phyloP scores from a whole-genome alignment of 75 land plant genomes.

The Cunninghamia lanceolata region DNA sequence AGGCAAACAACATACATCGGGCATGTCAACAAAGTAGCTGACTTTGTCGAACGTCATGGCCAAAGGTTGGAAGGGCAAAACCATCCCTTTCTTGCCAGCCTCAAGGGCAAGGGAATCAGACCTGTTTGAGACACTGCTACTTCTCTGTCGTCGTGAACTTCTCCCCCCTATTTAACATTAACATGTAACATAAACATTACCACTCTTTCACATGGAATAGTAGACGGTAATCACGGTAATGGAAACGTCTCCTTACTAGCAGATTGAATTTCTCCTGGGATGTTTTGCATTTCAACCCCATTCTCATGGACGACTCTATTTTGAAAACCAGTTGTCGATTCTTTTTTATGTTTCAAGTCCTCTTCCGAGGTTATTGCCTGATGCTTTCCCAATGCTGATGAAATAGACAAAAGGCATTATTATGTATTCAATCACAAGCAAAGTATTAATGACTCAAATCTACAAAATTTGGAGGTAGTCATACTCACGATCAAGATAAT shows the following conservation, averaged over 20 bases:
- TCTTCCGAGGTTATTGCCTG: conserved; percentile 63
- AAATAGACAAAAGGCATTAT: neutral
- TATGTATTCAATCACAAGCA: neutral
- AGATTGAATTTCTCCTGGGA: conserved; percentile 3
- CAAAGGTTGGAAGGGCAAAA: conserved; percentile 73
- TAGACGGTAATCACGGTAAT: neutral
- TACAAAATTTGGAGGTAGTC: too few species aligned
- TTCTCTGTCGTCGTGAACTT: neutral
- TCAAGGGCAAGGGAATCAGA: neutral
- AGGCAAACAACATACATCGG: neutral
- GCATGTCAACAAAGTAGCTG: conserved; percentile 82
- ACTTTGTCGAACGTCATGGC: conserved; percentile 67
- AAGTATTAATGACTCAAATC: too few species aligned
- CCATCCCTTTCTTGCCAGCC: conserved; percentile 55
- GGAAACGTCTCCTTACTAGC: conserved; percentile 9
- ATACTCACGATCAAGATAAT: too few species aligned
- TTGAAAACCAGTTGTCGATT: conserved; percentile 8
- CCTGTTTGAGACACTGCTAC: neutral
- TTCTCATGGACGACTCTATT: neutral
- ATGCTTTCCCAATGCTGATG: conserved; percentile 66
- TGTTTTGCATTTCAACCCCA: conserved; percentile 21
- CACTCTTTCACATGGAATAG: neutral
- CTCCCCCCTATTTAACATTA: neutral
- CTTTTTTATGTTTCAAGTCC: conserved; percentile 33
- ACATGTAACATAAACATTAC: too few species aligned